Percentiles rank a stretch among this genome's conserved stretches.
These are phyloP conservation scores for Boletus subcaerulescens DNA, from an alignment of 768 basidiomycete species.

Conservation along the genomic window DNA sequence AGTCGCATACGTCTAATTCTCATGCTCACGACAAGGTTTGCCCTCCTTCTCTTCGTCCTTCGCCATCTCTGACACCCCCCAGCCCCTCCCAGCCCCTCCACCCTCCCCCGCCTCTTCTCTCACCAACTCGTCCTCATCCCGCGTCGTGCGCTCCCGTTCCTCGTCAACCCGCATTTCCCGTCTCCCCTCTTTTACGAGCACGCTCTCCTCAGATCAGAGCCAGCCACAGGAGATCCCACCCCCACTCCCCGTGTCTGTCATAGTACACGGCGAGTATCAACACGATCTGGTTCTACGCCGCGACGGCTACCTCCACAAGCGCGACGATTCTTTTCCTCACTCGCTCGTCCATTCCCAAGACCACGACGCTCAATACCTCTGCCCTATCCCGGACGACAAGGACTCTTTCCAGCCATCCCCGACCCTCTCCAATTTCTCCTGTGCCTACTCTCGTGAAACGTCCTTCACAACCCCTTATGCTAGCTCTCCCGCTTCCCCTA, in stretches of 20 bases:
- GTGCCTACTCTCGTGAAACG: slow-evolving; percentile 25
- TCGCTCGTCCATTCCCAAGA: slow-evolving; percentile 6
- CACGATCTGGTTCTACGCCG: slow-evolving; percentile 23
- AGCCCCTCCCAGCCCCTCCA: slow-evolving; percentile 23
- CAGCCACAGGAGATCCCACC: slow-evolving; percentile 24
- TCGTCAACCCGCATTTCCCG: slow-evolving; percentile 31
- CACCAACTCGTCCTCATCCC: slow-evolving; percentile 26
- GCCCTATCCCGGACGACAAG: slow-evolving; percentile 19
- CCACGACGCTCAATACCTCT: slow-evolving; percentile 17
- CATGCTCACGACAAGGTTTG: slow-evolving; percentile 14
- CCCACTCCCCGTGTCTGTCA: slow-evolving; percentile 29
- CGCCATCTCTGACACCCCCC: not conserved
- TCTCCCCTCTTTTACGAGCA: slow-evolving; percentile 33
- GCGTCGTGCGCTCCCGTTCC: slow-evolving; percentile 28
- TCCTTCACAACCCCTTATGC: slow-evolving; percentile 22
- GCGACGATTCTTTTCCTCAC: slow-evolving; percentile 11
- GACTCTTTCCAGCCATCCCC: slow-evolving; percentile 29
- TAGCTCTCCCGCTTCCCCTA: slow-evolving; percentile 24
- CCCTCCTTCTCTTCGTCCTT: not conserved
- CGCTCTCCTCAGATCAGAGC: slow-evolving; percentile 33
- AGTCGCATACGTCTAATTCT: slow-evolving; percentile 3
- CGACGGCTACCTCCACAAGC: slow-evolving; percentile 11
- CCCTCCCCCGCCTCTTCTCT: slow-evolving; percentile 29
- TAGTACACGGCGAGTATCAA: slow-evolving; percentile 28
- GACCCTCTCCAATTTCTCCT: slow-evolving; percentile 28